These are phyloP conservation scores for Capsicum rhomboideum DNA, from an alignment of 257 asterid species.

Conservation along the genomic window DNA sequence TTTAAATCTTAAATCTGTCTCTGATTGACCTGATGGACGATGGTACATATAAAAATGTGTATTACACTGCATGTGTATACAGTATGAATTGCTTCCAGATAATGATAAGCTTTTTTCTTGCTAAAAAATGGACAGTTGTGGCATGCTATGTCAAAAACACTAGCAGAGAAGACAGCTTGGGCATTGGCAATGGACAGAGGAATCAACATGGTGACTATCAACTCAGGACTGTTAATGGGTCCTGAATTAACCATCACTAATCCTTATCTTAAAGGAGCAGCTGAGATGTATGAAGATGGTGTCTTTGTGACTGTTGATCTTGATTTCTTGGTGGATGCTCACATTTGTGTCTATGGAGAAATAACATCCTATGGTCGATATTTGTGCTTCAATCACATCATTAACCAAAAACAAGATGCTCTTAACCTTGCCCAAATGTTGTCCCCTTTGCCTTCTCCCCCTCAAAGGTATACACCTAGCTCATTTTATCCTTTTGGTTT, in stretches of 20 bases:
- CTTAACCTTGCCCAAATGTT: constrained; percentile 43
- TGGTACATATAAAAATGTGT: too few relatives aligned
- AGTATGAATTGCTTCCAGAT: not conserved
- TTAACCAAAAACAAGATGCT: constrained; percentile 46
- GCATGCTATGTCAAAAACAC: constrained; percentile 76
- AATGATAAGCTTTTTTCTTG: not conserved
- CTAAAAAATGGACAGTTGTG: constrained; percentile 41
- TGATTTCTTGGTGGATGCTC: constrained; percentile 67
- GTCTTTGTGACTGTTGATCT: constrained; percentile 77
- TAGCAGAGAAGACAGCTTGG: constrained; percentile 88
- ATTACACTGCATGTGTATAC: too few relatives aligned
- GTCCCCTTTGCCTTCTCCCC: constrained; percentile 15
- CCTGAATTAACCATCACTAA: constrained; percentile 54
- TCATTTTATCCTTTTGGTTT: not conserved
- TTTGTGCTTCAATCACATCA: constrained; percentile 61
- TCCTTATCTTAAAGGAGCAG: constrained; percentile 79
- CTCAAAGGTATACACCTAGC: constrained; percentile 7
- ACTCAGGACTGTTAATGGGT: constrained; percentile 57
- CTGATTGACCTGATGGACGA: too few relatives aligned
- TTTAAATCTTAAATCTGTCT: too few relatives aligned
- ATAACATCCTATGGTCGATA: constrained; percentile 70
- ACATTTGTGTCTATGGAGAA: constrained; percentile 75
- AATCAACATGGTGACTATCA: constrained; percentile 68
- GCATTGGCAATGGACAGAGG: constrained; percentile 93
- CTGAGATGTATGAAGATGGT: constrained; percentile 80